phyloP scores from a whole-genome alignment of 202 grass and related monocot genomes.

The Schoenoplectus triqueter region DNA sequence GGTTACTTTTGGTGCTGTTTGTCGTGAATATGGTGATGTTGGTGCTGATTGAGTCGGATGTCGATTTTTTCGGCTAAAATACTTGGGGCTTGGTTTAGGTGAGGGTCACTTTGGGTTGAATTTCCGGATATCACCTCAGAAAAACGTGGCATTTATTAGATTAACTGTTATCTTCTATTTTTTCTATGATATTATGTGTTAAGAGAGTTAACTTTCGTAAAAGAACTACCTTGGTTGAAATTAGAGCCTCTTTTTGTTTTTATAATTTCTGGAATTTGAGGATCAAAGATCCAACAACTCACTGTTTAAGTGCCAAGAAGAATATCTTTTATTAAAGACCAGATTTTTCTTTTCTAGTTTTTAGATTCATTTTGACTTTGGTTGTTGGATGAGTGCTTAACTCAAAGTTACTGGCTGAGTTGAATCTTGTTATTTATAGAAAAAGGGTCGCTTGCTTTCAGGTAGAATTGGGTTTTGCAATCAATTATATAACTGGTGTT shows the following conservation, averaged over 20 bases:
- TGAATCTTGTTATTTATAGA: constrained; percentile 16
- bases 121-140: not conserved
- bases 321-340: not conserved
- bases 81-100: constrained; percentile 26
- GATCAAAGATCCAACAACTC: no score
- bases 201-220: no score
- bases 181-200: not conserved
- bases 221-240: not conserved
- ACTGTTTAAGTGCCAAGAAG: not conserved
- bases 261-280: constrained; percentile 30
- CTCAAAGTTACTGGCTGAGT: not conserved
- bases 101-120: constrained; percentile 19
- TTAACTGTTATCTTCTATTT: not conserved
- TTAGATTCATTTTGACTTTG: not conserved
- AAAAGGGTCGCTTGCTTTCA: not conserved
- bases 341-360: not conserved
- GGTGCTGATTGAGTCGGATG: constrained; percentile 39
- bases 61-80: not conserved
- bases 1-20: not conserved
- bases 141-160: constrained; percentile 20
- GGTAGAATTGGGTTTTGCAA: not conserved
- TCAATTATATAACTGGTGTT: not conserved
- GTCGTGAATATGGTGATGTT: not conserved
- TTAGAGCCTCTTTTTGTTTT: constrained; percentile 8
- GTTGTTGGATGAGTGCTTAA: not conserved